A percentile compares a stretch with the other conserved stretches of the same genome.
Evolutionary conservation across 2,329 filamentous ascomycete genomes (phyloP).

Genomic region (Pseudocercospora musae): DNA sequence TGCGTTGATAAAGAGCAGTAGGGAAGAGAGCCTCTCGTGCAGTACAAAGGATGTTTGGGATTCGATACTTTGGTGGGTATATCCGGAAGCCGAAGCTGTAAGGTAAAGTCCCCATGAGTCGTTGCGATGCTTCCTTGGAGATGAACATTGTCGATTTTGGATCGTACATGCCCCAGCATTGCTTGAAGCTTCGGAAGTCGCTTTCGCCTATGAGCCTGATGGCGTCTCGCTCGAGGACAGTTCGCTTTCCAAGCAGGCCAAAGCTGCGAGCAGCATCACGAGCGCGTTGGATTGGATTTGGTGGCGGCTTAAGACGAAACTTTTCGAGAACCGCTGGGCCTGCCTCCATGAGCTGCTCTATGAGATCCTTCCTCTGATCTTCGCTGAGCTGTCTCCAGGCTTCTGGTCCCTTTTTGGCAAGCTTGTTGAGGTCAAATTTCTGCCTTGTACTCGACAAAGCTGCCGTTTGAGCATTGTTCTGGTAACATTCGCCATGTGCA

Average conservation of each 20-base stretch:
- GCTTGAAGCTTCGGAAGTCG: not conserved
- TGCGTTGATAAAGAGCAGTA: no score
- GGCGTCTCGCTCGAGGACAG: not conserved
- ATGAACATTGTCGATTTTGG: not conserved
- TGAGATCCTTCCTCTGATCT: not conserved
- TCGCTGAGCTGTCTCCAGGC: not conserved
- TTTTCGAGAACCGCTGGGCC: no score
- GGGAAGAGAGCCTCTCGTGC: not conserved
- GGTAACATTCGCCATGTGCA: not conserved
- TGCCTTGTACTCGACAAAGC: not conserved
- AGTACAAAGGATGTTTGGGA: not conserved
- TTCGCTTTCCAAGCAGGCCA: not conserved
- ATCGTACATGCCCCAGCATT: not conserved
- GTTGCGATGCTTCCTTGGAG: not conserved
- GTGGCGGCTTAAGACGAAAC: no score
- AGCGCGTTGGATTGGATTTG: not conserved
- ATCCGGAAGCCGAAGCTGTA: not conserved
- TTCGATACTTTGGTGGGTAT: not conserved
- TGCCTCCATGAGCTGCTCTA: no score
- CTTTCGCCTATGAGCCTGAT: not conserved
- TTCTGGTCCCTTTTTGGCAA: not conserved
- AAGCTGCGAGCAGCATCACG: not conserved
- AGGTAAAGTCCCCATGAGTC: not conserved
- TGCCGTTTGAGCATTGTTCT: not conserved
- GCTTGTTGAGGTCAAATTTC: not conserved